These are phyloP conservation scores for Septoria petroselini DNA, from an alignment of 2,329 filamentous ascomycete genomes.

Conservation along the genomic window DNA sequence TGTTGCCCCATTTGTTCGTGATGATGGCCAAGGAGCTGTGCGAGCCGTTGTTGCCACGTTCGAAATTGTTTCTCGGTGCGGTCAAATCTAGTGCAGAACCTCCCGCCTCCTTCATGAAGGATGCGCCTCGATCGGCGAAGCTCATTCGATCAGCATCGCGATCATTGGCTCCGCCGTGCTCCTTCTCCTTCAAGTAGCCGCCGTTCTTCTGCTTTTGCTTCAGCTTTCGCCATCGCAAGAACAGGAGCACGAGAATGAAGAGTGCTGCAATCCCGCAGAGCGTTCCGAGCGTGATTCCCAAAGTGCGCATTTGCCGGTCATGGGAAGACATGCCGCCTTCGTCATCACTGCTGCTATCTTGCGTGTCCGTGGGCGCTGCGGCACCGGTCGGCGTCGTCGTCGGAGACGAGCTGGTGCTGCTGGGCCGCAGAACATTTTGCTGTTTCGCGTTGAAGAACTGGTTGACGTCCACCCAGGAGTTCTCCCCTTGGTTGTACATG, in stretches of 20 bases:
- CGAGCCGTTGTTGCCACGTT: slow-evolving; percentile 20
- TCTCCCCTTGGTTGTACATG: slow-evolving; percentile 72
- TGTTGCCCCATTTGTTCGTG: slow-evolving; percentile 55
- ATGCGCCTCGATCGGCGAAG: slow-evolving; percentile 52
- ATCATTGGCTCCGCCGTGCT: slow-evolving; percentile 14
- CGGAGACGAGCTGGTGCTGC: slow-evolving; percentile 33
- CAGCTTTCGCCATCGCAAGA: slow-evolving; percentile 60
- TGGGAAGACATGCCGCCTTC: slow-evolving; percentile 38
- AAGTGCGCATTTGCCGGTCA: slow-evolving; percentile 57
- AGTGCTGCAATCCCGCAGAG: slow-evolving; percentile 70
- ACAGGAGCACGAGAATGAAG: slow-evolving; percentile 68
- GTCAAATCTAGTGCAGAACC: slow-evolving; percentile 39
- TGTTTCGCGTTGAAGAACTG: slow-evolving; percentile 56
- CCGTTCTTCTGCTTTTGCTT: slow-evolving; percentile 53
- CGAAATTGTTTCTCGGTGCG: slow-evolving; percentile 21
- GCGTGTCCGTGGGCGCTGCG: slow-evolving; percentile 37
- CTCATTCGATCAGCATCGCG: slow-evolving; percentile 41
- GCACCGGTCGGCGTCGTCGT: slow-evolving; percentile 40
- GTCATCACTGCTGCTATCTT: slow-evolving; percentile 34
- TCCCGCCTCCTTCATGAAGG: slow-evolving; percentile 53
- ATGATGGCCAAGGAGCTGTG: slow-evolving; percentile 49
- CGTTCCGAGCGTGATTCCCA: slow-evolving; percentile 80
- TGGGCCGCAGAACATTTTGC: slow-evolving; percentile 35
- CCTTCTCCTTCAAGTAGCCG: slow-evolving; percentile 43
- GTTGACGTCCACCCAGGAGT: slow-evolving; percentile 74